Base-by-base conservation (phyloP, 2,329 filamentous ascomycete genomes). In the Clonostachys rhizophaga region DNA sequence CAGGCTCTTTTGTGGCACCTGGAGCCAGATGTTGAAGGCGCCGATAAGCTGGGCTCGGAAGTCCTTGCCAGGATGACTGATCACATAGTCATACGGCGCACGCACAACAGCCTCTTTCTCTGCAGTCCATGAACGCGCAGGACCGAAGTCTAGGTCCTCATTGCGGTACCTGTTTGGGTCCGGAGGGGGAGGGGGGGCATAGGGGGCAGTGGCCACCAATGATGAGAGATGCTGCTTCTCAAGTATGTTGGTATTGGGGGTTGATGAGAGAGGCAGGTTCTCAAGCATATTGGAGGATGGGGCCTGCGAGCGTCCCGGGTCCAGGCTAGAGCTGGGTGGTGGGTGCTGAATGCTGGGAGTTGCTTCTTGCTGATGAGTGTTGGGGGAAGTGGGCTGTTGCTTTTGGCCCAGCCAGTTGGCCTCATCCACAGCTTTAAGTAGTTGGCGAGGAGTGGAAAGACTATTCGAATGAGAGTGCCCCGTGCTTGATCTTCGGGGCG, bases 1-100 rank as follows among this genome's bases (percentile, higher is more conserved):
- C 48, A 95, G 75, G 54, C 81, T 83, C 49, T 82, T 76, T 9
- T 75, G 63, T 0, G 89, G 89, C 17, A 95, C 88, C 47, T 87
- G 75, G 14, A 95, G 72, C 84, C 86, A 91, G 45, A 77, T 76
- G 61, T 95, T 90, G 74, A 95, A 95, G 40, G 89, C 86, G 40
- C 76, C 79, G 58, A 95, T 90, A 57, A 92, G 75, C 68, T 89
- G 85, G 42, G 84, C 79, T 54, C 91, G 83, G 60, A 95, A 87
- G 65, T 94, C 88, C 68, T 95, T 94, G 53, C 90, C 90, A 0
- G 89, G 88, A 52, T 91, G 85, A 41, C 80, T 79, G 58, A 84
- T 79, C 51, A 94, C 76, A 64, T 95, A 95, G 60, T 92, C 85
- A 58, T 83, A 95, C 1, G 90, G 90, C 0, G 84, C 89, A 43